Base-by-base conservation (phyloP, 2,329 filamentous ascomycete species). In the Nakataea oryzae region DNA sequence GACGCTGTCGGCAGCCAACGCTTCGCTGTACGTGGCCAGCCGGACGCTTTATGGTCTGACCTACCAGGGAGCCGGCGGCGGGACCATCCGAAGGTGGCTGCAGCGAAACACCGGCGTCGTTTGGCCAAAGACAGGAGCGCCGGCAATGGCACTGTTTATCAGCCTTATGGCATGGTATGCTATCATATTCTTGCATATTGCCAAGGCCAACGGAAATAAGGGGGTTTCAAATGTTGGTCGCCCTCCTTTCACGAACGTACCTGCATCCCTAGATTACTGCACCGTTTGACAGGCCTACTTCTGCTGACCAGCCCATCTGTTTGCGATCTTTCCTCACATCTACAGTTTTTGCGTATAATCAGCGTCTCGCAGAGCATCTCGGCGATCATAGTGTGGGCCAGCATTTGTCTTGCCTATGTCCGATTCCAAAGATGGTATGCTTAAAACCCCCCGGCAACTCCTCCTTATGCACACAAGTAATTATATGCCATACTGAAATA, bases 11-110 rank as follows among this genome's bases (percentile, higher is more conserved):
- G 61, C 63, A 3, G 61, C 58, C 12, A 64, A 63, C 29, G 60
- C 63, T 11, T 54, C 56, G 17, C 63, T 65, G 6, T 65, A 65
- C 56, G 60, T 65, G 41, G 30, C 62, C 6, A 65, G 63, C 61
- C 63, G 63, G 24, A 65, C 62, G 8, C 54, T 65, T 21, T 65
- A 65, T 34, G 63, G 63, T 4, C 54, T 65, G 17, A 63, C 63
- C 3, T 61, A 62, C 27, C 55, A 62, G 57, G 32, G 24, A 7
- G 57, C 29, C 57, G 24, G 29, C 29, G 34, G 34, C 34, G 32
- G 32, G 29, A 3, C 57, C 14, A 34, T 64, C 21, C 62, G 57
- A 24, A 59, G 61, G 54, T 57, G 29, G n/a, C 55, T 64, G 3
- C 59, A 59, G 58, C 60, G 32, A 29, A 29, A 55, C 4, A 62